Base-by-base conservation (phyloP, 495 filamentous ascomycete species). In the Lasiosphaeris hirsuta region DNA sequence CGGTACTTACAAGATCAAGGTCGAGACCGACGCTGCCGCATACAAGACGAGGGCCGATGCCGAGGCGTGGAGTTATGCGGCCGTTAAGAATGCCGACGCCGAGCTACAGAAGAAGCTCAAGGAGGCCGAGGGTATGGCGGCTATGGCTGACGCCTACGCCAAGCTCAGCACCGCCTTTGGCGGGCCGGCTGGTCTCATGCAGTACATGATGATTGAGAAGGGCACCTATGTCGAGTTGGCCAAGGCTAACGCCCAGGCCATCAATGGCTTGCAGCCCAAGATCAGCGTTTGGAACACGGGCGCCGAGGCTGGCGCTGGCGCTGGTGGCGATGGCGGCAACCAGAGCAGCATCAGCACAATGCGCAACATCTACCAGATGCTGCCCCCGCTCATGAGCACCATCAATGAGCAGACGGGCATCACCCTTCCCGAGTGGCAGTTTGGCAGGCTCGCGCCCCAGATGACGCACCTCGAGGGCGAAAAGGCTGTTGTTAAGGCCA, bases 281-380 rank as follows among this genome's bases (percentile, higher is more conserved):
- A 94, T 94, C 72, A 90, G 83, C 47, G 81, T 90, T 9, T 94
- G 90, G 90, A 92, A 92, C 69, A 92, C 90, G 35, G 88, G 86
- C 17, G 69, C 70, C 47, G 73, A 76, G 51, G 69, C 65, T 10
- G 72, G 72, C 17, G 63, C 61, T 33, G 56, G 47, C 35, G 58
- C 61, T 23, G 67, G 67, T 23, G 73, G 62, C 13, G 71, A 60
- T 8, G 69, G 60, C 10, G 63, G 38, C 8, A 23, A 61, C 45
- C 69, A 68, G 41, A 68, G 71, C 57, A 68, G 65, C 52, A 63
- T 61, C 14, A 70, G 71, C 2, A 69, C 75, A 10, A 66, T 78
- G 66, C 65, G 77, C 51, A 78, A 80, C 52, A 72, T 90, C 42
- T 89, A 90, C 76, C 90, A 92, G 69, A 83, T 82, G 54, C 74